phyloP scores from a whole-genome alignment of 2,329 filamentous ascomycete species.

The Pestalotiopsis sp. region DNA sequence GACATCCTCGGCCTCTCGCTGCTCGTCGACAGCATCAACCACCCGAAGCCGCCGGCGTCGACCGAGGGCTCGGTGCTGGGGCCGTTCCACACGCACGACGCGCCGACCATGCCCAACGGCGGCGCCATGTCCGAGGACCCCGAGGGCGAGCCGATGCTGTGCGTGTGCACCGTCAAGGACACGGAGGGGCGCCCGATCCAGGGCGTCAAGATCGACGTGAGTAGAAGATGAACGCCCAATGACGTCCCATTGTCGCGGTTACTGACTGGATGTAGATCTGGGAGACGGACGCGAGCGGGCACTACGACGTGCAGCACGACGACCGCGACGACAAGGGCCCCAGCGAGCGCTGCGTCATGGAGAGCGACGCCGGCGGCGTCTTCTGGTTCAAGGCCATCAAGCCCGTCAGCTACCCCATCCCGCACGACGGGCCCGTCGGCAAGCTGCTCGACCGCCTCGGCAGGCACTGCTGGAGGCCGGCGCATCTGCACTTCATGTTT shows the following conservation, averaged over 20 bases:
- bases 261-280: conserved; percentile 52
- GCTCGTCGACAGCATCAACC: conserved; percentile 81
- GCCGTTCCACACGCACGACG: conserved; percentile 83
- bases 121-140: conserved; percentile 68
- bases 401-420: conserved; percentile 85
- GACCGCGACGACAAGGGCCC: conserved; percentile 56
- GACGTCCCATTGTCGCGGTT: too few relatives aligned
- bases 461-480: conserved; percentile 78
- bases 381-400: conserved; percentile 89
- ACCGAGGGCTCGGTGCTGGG: conserved; percentile 83
- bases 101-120: conserved; percentile 58
- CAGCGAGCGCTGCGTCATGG: conserved; percentile 73
- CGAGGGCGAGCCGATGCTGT: conserved; percentile 69
- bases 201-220: conserved; percentile 67
- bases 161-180: conserved; percentile 73
- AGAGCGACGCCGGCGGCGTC: conserved; percentile 68
- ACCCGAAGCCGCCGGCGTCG: conserved; percentile 70
- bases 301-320: conserved; percentile 80
- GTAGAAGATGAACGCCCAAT: too few relatives aligned
- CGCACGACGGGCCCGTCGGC: conserved; percentile 82
- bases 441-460: conserved; percentile 65
- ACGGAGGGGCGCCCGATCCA: conserved; percentile 62
- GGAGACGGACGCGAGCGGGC: conserved; percentile 81
- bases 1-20: conserved; percentile 80
- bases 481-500: conserved; percentile 90